phyloP scores from a whole-genome alignment of 495 filamentous ascomycete species.

The Cercophora sp. region DNA sequence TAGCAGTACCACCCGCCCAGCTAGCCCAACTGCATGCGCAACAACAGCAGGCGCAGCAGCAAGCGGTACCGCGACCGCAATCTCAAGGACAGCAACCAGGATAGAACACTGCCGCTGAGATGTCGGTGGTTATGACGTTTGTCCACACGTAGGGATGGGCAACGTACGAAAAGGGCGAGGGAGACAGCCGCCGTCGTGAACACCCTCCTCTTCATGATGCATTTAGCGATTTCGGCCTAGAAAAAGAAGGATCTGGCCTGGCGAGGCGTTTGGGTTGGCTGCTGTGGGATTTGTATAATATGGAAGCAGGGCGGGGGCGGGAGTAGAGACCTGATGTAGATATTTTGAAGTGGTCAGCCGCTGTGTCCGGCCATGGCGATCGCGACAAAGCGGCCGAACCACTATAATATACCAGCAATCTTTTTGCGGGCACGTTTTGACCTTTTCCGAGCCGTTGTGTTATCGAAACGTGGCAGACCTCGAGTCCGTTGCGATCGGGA shows the following conservation, averaged over 20 bases:
- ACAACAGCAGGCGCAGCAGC: not conserved
- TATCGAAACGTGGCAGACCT: too few species aligned
- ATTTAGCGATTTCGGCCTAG: conserved; percentile 29
- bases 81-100: conserved; percentile 2
- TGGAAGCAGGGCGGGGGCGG: conserved; percentile 10
- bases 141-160: not conserved
- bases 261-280: conserved; percentile 29
- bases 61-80: not conserved
- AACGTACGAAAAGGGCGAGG: conserved; percentile 5
- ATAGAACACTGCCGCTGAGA: not conserved
- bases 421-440: not conserved
- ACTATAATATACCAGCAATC: conserved; percentile 5
- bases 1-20: conserved; percentile 5
- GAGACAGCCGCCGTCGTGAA: conserved; percentile 16
- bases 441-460: not conserved
- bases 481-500: too few species aligned
- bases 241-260: conserved; percentile 17
- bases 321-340: conserved; percentile 28
- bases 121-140: not conserved
- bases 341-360: conserved; percentile 9
- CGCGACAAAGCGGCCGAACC: not conserved
- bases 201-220: conserved; percentile 28
- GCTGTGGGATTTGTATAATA: conserved; percentile 26
- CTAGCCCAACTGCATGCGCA: conserved; percentile 18
- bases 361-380: conserved; percentile 1